Conservation (phyloP, 805 yeast genomes). For the Nakazawaea wyomingensis region DNA sequence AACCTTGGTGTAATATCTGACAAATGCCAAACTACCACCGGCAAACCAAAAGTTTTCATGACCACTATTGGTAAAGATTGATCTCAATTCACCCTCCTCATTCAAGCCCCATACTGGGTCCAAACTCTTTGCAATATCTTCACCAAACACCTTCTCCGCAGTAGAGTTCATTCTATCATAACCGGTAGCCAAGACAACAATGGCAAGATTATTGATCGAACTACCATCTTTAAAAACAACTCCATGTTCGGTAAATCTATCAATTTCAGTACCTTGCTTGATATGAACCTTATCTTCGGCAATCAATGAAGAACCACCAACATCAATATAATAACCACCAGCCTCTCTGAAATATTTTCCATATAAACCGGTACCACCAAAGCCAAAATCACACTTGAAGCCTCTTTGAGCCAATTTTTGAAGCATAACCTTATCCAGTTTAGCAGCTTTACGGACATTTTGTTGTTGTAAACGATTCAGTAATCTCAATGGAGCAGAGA, state of each 20-base stretch:
- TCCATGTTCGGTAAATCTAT: slow-evolving; percentile 30
- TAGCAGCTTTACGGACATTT: slow-evolving; percentile 27
- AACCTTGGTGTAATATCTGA: slow-evolving; percentile 33
- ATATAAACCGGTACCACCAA: slow-evolving; percentile 38
- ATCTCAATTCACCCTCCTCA: slow-evolving; percentile 36
- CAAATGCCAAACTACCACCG: slow-evolving; percentile 37
- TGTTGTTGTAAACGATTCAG: slow-evolving; percentile 32
- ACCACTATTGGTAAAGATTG: slow-evolving; percentile 35
- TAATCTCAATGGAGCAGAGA: slow-evolving; percentile 30
- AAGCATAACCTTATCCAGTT: slow-evolving; percentile 27
- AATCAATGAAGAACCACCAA: slow-evolving; percentile 36
- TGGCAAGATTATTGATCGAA: slow-evolving; percentile 27
- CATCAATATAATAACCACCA: slow-evolving; percentile 44
- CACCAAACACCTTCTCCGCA: slow-evolving; percentile 32
- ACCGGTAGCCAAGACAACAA: slow-evolving; percentile 42
- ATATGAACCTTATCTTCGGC: slow-evolving; percentile 33
- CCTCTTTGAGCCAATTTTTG: slow-evolving; percentile 30
- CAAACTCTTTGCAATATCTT: slow-evolving; percentile 29
- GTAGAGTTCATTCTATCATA: slow-evolving; percentile 37
- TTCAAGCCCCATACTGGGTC: slow-evolving; percentile 39
- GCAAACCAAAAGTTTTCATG: slow-evolving; percentile 35
- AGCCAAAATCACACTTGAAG: slow-evolving; percentile 35
- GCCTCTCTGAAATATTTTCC: slow-evolving; percentile 36
- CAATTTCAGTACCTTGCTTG: slow-evolving; percentile 29
- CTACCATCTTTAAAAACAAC: slow-evolving; percentile 37